These are phyloP conservation scores for Penicillium tannophilum DNA, from an alignment of 495 filamentous ascomycete genomes.

Conservation along the genomic window DNA sequence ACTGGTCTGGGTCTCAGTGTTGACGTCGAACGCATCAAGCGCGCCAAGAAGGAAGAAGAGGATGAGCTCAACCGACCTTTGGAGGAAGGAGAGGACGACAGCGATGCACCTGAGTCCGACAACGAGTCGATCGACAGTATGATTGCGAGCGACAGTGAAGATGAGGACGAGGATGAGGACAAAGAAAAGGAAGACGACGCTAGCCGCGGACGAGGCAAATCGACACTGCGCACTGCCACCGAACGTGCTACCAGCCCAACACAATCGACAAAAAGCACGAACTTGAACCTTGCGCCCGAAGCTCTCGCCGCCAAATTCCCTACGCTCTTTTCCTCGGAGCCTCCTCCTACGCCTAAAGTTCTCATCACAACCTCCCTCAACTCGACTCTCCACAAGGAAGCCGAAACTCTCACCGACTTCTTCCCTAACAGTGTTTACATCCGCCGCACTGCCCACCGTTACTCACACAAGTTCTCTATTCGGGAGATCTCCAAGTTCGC, in stretches of 20 bases:
- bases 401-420: slow-evolving; percentile 70
- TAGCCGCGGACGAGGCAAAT: slow-evolving; percentile 37
- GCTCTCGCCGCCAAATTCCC: slow-evolving; percentile 76
- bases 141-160: slow-evolving; percentile 55
- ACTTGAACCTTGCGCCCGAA: slow-evolving; percentile 70
- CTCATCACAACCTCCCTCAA: slow-evolving; percentile 88
- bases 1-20: slow-evolving; percentile 70
- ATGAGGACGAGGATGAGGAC: slow-evolving; percentile 44
- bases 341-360: slow-evolving; percentile 67
- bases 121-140: slow-evolving; percentile 74
- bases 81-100: slow-evolving; percentile 37
- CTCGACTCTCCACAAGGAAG: slow-evolving; percentile 81
- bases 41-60: slow-evolving; percentile 66
- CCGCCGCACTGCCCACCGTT: slow-evolving; percentile 75
- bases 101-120: slow-evolving; percentile 50
- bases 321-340: slow-evolving; percentile 69
- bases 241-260: slow-evolving; percentile 57
- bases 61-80: slow-evolving; percentile 48
- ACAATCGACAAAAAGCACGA: slow-evolving; percentile 68
- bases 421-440: slow-evolving; percentile 91
- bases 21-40: slow-evolving; percentile 75
- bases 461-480: slow-evolving; percentile 83
- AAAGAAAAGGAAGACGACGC: slow-evolving; percentile 43
- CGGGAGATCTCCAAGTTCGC: slow-evolving; percentile 89
- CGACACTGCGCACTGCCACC: slow-evolving; percentile 48